Evolutionary conservation across 176 grass and related monocot species (phyloP).

Genomic region (Oryza rufipogon): DNA sequence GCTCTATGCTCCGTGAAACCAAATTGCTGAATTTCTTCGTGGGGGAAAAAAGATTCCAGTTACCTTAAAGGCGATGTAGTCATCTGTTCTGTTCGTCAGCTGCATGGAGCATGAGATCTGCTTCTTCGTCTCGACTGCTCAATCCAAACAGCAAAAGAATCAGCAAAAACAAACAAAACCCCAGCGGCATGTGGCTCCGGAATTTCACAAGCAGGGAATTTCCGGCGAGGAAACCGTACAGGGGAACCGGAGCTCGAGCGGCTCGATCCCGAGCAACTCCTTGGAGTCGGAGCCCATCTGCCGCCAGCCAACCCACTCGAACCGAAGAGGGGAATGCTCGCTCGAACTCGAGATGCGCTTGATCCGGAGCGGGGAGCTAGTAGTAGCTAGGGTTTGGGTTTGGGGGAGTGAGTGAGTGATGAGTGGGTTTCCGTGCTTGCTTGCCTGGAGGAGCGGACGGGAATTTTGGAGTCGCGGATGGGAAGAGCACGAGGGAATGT

Average conservation of each 20-base stretch:
- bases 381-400: not conserved
- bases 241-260: slow-evolving; percentile 70
- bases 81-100: slow-evolving; percentile 70
- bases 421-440: not conserved
- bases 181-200: not conserved
- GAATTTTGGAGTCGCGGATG: slow-evolving; percentile 19
- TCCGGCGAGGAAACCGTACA: slow-evolving; percentile 48
- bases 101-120: slow-evolving; percentile 93
- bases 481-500: slow-evolving; percentile 21
- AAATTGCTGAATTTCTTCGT: slow-evolving; percentile 27
- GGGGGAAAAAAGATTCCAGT: not conserved
- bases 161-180: slow-evolving; percentile 23
- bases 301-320: not conserved
- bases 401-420: not conserved
- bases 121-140: slow-evolving; percentile 77
- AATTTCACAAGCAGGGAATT: not conserved
- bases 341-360: not conserved
- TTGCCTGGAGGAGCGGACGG: slow-evolving; percentile 4
- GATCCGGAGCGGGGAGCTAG: slow-evolving; percentile 4
- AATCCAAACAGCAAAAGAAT: not conserved
- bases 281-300: slow-evolving; percentile 56
- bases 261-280: slow-evolving; percentile 70
- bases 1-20: not conserved
- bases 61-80: slow-evolving; percentile 87
- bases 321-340: not conserved